Evolutionary conservation across 331 rosid genomes (phyloP).

Genomic region (Stylosanthes scabra): DNA sequence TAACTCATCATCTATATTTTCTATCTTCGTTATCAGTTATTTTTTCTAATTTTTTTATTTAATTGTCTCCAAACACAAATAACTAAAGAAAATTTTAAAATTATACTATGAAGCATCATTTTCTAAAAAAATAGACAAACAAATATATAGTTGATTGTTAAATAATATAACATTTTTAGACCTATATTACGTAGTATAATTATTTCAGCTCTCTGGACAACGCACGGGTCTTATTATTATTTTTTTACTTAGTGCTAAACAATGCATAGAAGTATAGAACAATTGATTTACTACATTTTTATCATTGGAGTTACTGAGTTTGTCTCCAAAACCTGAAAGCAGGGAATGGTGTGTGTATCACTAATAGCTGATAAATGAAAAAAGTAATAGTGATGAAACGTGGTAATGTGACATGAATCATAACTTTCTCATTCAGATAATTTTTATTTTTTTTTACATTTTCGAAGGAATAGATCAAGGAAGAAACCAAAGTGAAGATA

Average conservation of each 20-base stretch:
- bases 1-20: no score
- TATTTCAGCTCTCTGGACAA: no score
- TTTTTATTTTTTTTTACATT: background rate
- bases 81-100: no score
- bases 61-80: no score
- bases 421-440: background rate
- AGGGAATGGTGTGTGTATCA: background rate
- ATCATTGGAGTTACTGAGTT: background rate
- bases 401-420: background rate
- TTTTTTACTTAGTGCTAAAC: background rate
- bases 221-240: no score
- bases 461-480: background rate
- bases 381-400: background rate
- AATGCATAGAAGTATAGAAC: background rate
- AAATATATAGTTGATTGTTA: no score
- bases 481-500: background rate
- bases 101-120: no score
- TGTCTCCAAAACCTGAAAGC: background rate
- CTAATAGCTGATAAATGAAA: background rate
- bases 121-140: no score
- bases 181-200: no score
- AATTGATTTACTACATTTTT: background rate
- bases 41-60: no score
- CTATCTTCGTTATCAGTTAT: no score
- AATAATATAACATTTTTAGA: no score